Conservation (phyloP, 805 yeast species). For the Zygosaccharomyces bailii region DNA sequence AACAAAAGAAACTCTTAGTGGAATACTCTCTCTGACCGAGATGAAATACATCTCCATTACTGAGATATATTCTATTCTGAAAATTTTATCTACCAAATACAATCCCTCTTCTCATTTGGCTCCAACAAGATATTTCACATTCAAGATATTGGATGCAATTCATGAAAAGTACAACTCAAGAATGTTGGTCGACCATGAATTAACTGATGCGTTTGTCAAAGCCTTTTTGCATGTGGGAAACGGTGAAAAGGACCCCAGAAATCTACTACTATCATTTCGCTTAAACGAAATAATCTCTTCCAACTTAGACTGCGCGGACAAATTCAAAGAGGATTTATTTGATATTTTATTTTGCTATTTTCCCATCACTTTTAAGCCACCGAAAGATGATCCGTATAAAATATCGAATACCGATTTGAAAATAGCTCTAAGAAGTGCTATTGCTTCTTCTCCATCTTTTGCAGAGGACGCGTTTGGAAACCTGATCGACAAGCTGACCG, state of each 20-base stretch:
- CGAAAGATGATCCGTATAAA: conserved; percentile 75
- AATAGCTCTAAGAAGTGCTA: conserved; percentile 53
- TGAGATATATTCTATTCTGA: conserved; percentile 40
- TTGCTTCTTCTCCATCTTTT: conserved; percentile 57
- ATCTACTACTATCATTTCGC: conserved; percentile 66
- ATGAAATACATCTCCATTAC: conserved; percentile 48
- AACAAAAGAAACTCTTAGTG: conserved; percentile 49
- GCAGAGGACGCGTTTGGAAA: conserved; percentile 75
- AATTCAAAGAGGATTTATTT: conserved; percentile 64
- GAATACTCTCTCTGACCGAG: conserved; percentile 48
- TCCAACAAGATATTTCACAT: conserved; percentile 56
- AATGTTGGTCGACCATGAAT: conserved; percentile 17
- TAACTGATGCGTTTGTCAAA: conserved; percentile 45
- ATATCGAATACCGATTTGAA: conserved; percentile 75
- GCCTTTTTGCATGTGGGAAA: conserved; percentile 65
- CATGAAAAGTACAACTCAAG: conserved; percentile 32
- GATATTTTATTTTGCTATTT: conserved; percentile 92
- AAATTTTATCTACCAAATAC: conserved; percentile 40
- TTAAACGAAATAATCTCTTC: conserved; percentile 48
- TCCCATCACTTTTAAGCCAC: conserved; percentile 93
- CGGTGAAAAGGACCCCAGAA: conserved; percentile 94
- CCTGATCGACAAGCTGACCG: conserved; percentile 71
- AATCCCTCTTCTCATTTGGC: conserved; percentile 60
- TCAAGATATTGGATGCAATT: conserved; percentile 45
- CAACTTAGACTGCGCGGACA: conserved; percentile 37